Conservation (phyloP, 169 alveolate genomes). For the Plasmodium sp. region DNA sequence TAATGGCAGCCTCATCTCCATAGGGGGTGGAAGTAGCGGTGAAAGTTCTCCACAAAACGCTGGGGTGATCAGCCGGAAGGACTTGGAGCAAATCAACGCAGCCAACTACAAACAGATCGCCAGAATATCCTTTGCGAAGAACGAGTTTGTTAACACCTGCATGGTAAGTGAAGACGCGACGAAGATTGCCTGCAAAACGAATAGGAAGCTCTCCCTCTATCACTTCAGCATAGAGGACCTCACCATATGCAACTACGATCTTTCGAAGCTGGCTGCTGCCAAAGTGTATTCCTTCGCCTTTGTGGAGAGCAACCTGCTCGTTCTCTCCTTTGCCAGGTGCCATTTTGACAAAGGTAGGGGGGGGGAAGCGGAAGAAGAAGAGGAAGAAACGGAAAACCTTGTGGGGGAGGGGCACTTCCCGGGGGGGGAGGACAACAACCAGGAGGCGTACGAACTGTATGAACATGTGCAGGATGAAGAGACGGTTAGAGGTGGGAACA, state of each 20-base stretch:
- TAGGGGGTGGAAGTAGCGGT: background rate
- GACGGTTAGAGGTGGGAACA: background rate
- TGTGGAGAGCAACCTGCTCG: background rate
- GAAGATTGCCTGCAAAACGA: slow-evolving; percentile 40
- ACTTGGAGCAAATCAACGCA: background rate
- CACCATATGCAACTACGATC: slow-evolving; percentile 16
- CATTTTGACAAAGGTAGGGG: background rate
- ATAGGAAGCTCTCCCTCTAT: slow-evolving; percentile 30
- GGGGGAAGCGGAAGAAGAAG: background rate
- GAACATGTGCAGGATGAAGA: background rate
- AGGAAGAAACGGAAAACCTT: too few species aligned
- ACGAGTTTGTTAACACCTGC: slow-evolving; percentile 14
- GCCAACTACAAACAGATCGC: slow-evolving; percentile 8
- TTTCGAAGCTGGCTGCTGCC: background rate
- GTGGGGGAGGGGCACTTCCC: background rate
- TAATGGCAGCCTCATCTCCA: background rate
- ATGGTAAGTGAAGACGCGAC: background rate
- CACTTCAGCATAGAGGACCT: background rate
- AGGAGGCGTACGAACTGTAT: background rate
- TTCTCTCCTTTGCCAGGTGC: background rate
- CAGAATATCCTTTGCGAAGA: slow-evolving; percentile 2
- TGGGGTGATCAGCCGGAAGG: background rate
- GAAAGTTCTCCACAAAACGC: background rate
- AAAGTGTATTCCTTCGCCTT: slow-evolving; percentile 23
- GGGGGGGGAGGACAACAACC: background rate